phyloP scores from a whole-genome alignment of 805 yeast genomes.

The Candida insectalens region DNA sequence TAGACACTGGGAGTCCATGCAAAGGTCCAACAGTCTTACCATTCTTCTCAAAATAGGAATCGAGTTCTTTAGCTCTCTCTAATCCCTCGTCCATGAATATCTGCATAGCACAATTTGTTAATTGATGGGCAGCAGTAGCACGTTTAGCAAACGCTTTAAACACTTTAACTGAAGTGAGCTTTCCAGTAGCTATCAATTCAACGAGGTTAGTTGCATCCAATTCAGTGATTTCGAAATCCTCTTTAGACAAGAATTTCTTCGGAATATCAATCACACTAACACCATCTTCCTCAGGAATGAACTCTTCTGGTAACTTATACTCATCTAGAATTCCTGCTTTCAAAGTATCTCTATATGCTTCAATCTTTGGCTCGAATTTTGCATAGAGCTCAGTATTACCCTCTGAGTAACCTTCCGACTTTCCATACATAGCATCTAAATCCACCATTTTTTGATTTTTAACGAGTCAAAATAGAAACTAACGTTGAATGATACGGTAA shows the following conservation, averaged over 20 bases:
- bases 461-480: no score
- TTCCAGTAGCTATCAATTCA: conserved; percentile 27
- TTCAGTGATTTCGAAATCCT: conserved; percentile 36
- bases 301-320: conserved; percentile 8
- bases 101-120: conserved; percentile 40
- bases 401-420: not conserved
- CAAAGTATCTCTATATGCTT: conserved; percentile 21
- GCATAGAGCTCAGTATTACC: conserved; percentile 12
- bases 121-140: conserved; percentile 38
- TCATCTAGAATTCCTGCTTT: conserved; percentile 16
- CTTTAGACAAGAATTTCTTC: conserved; percentile 22
- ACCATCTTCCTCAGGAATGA: conserved; percentile 13
- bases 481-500: no score
- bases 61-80: conserved; percentile 39
- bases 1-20: conserved; percentile 55
- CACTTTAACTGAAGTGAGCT: conserved; percentile 31
- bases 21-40: conserved; percentile 45
- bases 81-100: conserved; percentile 39
- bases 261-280: conserved; percentile 19
- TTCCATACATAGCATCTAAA: not conserved
- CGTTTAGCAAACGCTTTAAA: conserved; percentile 39
- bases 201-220: conserved; percentile 25
- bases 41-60: conserved; percentile 34
- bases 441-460: not conserved
- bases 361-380: conserved; percentile 25